phyloP scores from a whole-genome alignment of 2,329 filamentous ascomycete genomes.

The Calonectria hongkongensis region DNA sequence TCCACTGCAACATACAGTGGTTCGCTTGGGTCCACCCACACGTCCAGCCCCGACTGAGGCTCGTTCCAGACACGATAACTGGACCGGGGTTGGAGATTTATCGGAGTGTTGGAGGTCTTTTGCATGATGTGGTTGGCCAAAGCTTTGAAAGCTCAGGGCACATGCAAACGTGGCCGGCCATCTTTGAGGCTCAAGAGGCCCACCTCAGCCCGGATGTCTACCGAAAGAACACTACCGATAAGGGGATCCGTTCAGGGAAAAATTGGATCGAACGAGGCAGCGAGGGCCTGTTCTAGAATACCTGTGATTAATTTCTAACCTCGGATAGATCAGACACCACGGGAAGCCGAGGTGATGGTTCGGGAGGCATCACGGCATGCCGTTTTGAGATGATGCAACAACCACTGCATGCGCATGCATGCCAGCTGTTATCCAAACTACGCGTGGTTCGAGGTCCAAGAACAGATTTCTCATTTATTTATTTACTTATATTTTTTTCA shows the following conservation, averaged over 20 bases:
- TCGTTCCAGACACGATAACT: constrained; percentile 39
- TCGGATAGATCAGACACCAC: constrained; percentile 22
- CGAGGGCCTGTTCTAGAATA: not conserved
- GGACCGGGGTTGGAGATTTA: constrained; percentile 48
- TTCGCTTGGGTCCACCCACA: constrained; percentile 46
- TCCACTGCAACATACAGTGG: constrained; percentile 42
- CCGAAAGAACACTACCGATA: constrained; percentile 38
- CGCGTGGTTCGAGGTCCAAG: not conserved
- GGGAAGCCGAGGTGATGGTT: constrained; percentile 20
- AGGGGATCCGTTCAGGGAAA: constrained; percentile 11
- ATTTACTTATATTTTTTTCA: too few relatives aligned
- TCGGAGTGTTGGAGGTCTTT: constrained; percentile 39
- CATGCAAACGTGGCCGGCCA: constrained; percentile 36
- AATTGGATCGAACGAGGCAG: constrained; percentile 8
- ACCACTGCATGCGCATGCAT: too few relatives aligned
- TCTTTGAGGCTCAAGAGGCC: constrained; percentile 38
- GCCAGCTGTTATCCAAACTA: not conserved
- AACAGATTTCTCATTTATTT: not conserved
- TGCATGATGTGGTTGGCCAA: constrained; percentile 40
- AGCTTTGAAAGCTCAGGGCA: constrained; percentile 30
- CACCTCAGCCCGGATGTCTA: constrained; percentile 34
- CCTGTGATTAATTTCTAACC: constrained; percentile 33
- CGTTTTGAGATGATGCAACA: not conserved
- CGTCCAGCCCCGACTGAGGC: constrained; percentile 31
- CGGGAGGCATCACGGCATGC: not conserved